These are phyloP conservation scores for Chytriomyces sp. DNA, from an alignment of 192 early-diverging fungal species.

Conservation along the genomic window DNA sequence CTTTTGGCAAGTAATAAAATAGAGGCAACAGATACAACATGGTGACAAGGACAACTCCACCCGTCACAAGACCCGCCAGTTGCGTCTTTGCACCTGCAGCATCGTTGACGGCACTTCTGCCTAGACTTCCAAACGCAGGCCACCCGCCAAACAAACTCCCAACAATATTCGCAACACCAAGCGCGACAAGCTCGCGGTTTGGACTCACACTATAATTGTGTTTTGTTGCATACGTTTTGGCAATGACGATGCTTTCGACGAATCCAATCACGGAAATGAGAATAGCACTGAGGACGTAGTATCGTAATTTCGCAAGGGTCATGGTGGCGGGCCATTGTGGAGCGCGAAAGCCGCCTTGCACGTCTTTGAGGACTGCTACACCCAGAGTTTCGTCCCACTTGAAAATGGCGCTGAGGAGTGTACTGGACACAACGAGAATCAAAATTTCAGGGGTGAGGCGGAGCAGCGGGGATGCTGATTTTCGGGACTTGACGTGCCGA, in stretches of 20 bases:
- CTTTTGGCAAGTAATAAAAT: constrained; percentile 83
- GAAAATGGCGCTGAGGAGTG: constrained; percentile 64
- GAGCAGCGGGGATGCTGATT: constrained; percentile 46
- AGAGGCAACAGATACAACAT: constrained; percentile 81
- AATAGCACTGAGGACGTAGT: constrained; percentile 79
- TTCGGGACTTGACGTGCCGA: constrained; percentile 57
- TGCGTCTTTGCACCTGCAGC: constrained; percentile 90
- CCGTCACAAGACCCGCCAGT: constrained; percentile 83
- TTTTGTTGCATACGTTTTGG: constrained; percentile 88
- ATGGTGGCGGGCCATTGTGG: constrained; percentile 64
- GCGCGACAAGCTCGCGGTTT: constrained; percentile 95
- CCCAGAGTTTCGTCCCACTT: constrained; percentile 71
- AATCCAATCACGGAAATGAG: constrained; percentile 96
- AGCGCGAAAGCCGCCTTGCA: constrained; percentile 63
- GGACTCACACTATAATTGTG: constrained; percentile 92
- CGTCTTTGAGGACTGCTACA: constrained; percentile 78
- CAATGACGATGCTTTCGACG: constrained; percentile 94
- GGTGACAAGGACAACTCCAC: constrained; percentile 75
- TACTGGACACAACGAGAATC: constrained; percentile 79
- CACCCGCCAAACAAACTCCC: constrained; percentile 76
- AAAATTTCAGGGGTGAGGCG: constrained; percentile 91
- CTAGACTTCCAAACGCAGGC: constrained; percentile 90
- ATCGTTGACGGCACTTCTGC: constrained; percentile 93
- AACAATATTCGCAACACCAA: constrained; percentile 87
- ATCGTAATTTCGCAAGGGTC: constrained; percentile 63